Evolutionary conservation across 306 rosid genomes (phyloP).

Genomic region (Fagus crenata): DNA sequence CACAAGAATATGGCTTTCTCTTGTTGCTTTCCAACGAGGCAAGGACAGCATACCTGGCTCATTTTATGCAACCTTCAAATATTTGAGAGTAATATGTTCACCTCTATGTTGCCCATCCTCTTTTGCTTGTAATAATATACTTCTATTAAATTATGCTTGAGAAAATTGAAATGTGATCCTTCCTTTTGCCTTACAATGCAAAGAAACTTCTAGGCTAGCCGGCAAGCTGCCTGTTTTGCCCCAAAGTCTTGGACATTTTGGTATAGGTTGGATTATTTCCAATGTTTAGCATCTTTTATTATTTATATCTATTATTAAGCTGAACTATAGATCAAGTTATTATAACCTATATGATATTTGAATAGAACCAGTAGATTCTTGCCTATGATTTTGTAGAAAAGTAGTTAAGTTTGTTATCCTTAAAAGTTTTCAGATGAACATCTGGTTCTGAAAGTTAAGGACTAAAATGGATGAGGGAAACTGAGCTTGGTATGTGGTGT

Average conservation of each 20-base stretch:
- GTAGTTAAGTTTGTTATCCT: background rate
- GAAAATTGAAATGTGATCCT: background rate
- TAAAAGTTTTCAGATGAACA: background rate
- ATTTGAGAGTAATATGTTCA: background rate
- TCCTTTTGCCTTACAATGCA: background rate
- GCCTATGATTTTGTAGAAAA: background rate
- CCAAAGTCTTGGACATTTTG: constrained; percentile 8
- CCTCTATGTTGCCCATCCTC: background rate
- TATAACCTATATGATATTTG: background rate
- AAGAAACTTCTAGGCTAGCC: background rate
- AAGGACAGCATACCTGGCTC: background rate
- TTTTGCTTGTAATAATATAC: background rate
- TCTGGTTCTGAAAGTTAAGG: background rate
- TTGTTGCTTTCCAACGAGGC: background rate
- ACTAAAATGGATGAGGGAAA: background rate
- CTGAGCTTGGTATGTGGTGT: background rate
- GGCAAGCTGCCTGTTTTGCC: background rate
- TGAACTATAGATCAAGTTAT: background rate
- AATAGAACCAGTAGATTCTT: background rate
- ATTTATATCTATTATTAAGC: background rate
- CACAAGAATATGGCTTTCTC: background rate
- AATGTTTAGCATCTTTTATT: background rate
- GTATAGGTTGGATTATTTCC: background rate
- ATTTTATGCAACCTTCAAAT: background rate
- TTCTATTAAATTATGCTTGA: background rate